A percentile compares a stretch with the other conserved stretches of the same genome.
Evolutionary conservation across 345 rosid species (phyloP).

Genomic region (Eucalyptus sideroxylon): DNA sequence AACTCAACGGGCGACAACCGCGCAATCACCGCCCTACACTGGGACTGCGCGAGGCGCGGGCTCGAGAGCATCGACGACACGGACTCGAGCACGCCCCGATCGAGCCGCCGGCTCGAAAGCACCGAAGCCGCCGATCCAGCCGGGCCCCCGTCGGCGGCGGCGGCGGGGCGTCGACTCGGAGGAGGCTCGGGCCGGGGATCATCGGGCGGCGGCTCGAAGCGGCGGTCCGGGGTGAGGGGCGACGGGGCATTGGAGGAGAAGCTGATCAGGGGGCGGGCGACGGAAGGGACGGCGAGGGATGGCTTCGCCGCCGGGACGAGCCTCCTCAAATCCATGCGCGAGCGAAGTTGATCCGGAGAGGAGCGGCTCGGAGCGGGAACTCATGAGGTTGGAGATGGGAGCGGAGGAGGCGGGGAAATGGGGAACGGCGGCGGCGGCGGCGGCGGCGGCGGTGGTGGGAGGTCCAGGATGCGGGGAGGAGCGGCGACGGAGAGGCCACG

Average conservation of each 20-base stretch:
- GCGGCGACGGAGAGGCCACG: background rate
- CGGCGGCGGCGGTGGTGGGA: background rate
- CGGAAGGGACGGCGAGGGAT: constrained; percentile 3
- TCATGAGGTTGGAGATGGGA: background rate
- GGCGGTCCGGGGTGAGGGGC: background rate
- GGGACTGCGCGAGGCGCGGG: constrained; percentile 31
- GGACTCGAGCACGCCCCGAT: constrained; percentile 15
- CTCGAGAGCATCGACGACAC: constrained; percentile 43
- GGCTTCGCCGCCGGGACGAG: constrained; percentile 8
- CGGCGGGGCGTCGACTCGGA: background rate
- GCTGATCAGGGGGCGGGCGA: constrained; percentile 26
- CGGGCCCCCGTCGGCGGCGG: background rate
- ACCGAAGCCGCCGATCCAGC: background rate
- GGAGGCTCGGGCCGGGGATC: background rate
- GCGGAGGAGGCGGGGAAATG: background rate
- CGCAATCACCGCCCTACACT: constrained; percentile 28
- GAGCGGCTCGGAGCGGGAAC: background rate
- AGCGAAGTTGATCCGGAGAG: background rate
- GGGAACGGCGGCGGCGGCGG: background rate
- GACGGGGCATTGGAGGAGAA: constrained; percentile 3
- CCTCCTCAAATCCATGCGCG: constrained; percentile 51
- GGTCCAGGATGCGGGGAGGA: background rate
- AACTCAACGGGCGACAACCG: constrained; percentile 43
- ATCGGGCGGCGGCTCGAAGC: background rate
- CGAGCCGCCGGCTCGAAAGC: constrained; percentile 1